These are phyloP conservation scores for Pestalotiopsis sp. DNA, from an alignment of 2,329 filamentous ascomycete species.

Conservation along the genomic window DNA sequence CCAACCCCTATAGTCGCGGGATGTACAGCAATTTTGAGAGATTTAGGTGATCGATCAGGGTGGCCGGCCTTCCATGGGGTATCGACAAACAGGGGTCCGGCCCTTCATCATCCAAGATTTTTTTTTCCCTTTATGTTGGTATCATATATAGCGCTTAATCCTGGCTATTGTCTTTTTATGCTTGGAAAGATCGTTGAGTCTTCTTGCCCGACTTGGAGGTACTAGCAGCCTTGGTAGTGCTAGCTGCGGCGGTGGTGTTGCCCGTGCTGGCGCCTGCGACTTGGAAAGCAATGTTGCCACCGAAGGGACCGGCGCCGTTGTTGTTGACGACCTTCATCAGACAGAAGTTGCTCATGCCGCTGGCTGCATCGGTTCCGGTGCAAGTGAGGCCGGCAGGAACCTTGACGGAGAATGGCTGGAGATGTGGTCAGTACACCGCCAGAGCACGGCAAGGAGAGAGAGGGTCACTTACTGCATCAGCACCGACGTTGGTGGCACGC, in stretches of 20 bases:
- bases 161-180: background rate
- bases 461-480: conserved; percentile 15
- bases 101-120: background rate
- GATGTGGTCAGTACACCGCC: background rate
- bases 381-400: conserved; percentile 23
- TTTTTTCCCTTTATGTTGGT: background rate
- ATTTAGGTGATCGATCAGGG: too few relatives aligned
- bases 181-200: background rate
- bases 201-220: conserved; percentile 12
- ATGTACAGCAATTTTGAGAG: too few relatives aligned
- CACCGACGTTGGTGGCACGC: conserved; percentile 22
- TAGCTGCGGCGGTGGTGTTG: background rate
- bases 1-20: too few relatives aligned
- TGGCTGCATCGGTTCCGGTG: conserved; percentile 17
- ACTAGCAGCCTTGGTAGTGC: background rate
- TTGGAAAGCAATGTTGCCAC: conserved; percentile 24
- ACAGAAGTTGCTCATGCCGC: conserved; percentile 19
- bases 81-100: background rate
- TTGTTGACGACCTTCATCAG: conserved; percentile 25
- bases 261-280: conserved; percentile 16
- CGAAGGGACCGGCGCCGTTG: conserved; percentile 21
- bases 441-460: background rate
- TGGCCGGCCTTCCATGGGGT: too few relatives aligned
- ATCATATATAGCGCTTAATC: background rate
- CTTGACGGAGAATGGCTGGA: conserved; percentile 18